These are phyloP conservation scores for Metschnikowia amazonensis DNA, from an alignment of 805 yeast genomes.

Conservation along the genomic window DNA sequence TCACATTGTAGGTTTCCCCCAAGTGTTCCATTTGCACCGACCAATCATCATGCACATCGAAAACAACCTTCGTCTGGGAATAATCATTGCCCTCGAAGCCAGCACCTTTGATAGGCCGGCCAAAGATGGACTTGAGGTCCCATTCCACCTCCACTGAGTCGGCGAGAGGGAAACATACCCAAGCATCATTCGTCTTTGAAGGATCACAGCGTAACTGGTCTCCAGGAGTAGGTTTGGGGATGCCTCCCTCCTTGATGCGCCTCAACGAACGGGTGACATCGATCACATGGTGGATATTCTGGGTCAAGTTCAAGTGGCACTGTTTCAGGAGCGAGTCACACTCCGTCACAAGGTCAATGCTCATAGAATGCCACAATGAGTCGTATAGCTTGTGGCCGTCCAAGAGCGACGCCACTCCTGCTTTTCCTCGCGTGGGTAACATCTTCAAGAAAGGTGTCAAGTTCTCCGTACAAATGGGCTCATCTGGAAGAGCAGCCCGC, in stretches of 20 bases:
- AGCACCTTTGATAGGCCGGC: conserved; percentile 60
- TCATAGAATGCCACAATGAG: conserved; percentile 90
- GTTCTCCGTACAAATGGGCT: conserved; percentile 95
- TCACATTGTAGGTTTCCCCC: conserved; percentile 6
- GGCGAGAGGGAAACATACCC: conserved; percentile 76
- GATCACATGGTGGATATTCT: conserved; percentile 66
- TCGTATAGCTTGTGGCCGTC: conserved; percentile 91
- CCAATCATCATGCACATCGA: conserved; percentile 49
- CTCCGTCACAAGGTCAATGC: conserved; percentile 68
- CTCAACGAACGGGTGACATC: conserved; percentile 68
- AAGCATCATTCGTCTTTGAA: conserved; percentile 52
- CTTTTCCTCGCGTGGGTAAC: conserved; percentile 86
- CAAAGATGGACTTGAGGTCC: conserved; percentile 64
- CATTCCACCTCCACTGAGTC: conserved; percentile 47
- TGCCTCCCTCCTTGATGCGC: conserved; percentile 54
- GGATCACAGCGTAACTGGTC: conserved; percentile 70
- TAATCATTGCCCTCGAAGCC: conserved; percentile 45
- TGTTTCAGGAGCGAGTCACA: conserved; percentile 34
- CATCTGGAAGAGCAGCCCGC: conserved; percentile 88
- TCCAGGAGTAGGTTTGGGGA: conserved; percentile 77
- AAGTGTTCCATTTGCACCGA: conserved; percentile 28
- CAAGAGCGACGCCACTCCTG: conserved; percentile 78
- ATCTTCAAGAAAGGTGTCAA: conserved; percentile 88
- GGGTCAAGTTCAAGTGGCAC: conserved; percentile 56
- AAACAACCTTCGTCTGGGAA: conserved; percentile 22